Percentiles rank a stretch among this genome's conserved stretches.
Evolutionary conservation across 208 protist genomes (phyloP).

Genomic region (Crithidia acanthocephali): DNA sequence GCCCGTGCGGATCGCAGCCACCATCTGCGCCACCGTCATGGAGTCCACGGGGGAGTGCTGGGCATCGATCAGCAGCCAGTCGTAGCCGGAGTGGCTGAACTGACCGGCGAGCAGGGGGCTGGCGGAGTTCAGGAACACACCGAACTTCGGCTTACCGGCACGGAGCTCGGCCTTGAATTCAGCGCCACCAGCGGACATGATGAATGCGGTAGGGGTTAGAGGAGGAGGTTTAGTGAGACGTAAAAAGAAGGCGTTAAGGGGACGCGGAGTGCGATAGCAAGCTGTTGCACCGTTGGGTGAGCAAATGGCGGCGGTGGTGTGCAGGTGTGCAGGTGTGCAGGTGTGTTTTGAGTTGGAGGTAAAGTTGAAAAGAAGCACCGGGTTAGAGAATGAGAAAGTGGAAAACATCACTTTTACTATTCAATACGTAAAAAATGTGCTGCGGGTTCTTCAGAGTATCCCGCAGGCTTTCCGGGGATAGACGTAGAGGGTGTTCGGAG

Average conservation of each 20-base stretch:
- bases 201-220: slow-evolving; percentile 7
- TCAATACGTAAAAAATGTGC: too few species aligned
- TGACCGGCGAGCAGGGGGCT: slow-evolving; percentile 71
- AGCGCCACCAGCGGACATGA: slow-evolving; percentile 66
- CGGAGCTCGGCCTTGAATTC: slow-evolving; percentile 84
- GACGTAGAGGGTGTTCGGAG: too few species aligned
- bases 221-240: not conserved
- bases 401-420: too few species aligned
- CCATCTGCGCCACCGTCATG: slow-evolving; percentile 63
- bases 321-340: not conserved
- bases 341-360: not conserved
- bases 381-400: too few species aligned
- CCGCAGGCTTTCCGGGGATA: too few species aligned
- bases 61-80: slow-evolving; percentile 82
- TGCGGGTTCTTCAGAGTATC: too few species aligned
- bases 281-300: not conserved
- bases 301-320: not conserved
- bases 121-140: slow-evolving; percentile 80
- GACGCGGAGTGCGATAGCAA: not conserved
- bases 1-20: slow-evolving; percentile 70
- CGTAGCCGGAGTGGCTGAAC: slow-evolving; percentile 86
- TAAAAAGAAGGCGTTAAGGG: slow-evolving; percentile 1
- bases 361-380: too few species aligned
- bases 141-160: slow-evolving; percentile 84
- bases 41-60: slow-evolving; percentile 77